These are phyloP conservation scores for Fistulinella staudtii DNA, from an alignment of 1,284 basidiomycete species.

Conservation along the genomic window DNA sequence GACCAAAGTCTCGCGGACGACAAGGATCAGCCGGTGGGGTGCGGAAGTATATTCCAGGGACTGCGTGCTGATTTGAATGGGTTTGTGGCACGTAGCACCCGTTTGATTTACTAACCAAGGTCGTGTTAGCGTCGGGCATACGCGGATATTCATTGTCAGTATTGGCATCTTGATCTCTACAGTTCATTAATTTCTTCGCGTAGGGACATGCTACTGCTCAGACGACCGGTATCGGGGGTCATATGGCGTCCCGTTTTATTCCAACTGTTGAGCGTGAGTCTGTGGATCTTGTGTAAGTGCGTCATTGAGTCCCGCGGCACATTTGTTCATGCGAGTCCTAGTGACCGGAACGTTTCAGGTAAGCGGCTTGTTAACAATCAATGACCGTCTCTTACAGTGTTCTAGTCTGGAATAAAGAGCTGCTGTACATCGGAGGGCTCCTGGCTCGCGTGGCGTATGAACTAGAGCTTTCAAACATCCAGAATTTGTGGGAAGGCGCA, in stretches of 20 bases:
- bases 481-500: conserved; percentile 53
- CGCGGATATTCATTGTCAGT: conserved; percentile 75
- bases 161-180: not conserved
- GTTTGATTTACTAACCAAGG: conserved; percentile 8
- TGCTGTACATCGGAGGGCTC: conserved; percentile 81
- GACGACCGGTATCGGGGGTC: conserved; percentile 91
- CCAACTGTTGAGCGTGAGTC: conserved; percentile 97
- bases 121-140: conserved; percentile 50
- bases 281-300: conserved; percentile 62
- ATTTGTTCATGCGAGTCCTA: conserved; percentile 26
- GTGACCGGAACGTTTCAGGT: conserved; percentile 76
- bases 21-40: conserved; percentile 49
- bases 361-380: conserved; percentile 17
- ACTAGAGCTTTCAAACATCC: conserved; percentile 67
- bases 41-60: conserved; percentile 82
- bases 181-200: conserved; percentile 2
- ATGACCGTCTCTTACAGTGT: not conserved
- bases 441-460: conserved; percentile 86
- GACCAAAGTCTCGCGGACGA: conserved; percentile 73
- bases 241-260: conserved; percentile 90
- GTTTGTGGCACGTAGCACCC: conserved; percentile 36
- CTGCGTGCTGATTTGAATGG: conserved; percentile 80
- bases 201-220: conserved; percentile 83
- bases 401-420: conserved; percentile 83
- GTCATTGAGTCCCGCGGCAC: not conserved